These are phyloP conservation scores for Cokeromyces recurvatus DNA, from an alignment of 371 early-diverging fungal species.

Conservation along the genomic window DNA sequence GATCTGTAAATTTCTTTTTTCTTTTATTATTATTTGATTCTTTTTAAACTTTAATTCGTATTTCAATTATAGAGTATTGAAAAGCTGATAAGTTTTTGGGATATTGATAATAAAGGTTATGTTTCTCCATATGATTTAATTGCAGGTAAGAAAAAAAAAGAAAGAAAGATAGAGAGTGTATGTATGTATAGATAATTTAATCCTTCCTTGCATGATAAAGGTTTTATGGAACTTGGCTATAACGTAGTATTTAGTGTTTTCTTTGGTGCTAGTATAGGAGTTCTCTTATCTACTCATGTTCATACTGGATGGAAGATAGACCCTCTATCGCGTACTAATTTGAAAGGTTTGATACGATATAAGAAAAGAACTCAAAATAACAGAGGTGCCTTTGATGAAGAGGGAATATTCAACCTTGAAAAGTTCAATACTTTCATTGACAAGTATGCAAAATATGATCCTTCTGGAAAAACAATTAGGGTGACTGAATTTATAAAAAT, in stretches of 20 bases:
- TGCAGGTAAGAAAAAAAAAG: constrained; percentile 13
- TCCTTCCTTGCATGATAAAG: not conserved
- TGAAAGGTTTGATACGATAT: constrained; percentile 2
- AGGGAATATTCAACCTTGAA: constrained; percentile 27
- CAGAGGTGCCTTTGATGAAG: constrained; percentile 18
- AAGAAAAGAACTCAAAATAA: constrained; percentile 12
- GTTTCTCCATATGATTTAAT: constrained; percentile 23
- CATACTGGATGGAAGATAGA: constrained; percentile 21
- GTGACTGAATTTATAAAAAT: constrained; percentile 25
- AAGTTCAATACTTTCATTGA: constrained; percentile 26
- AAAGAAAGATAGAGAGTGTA: too few species aligned
- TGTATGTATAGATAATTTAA: not conserved
- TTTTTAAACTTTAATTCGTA: not conserved
- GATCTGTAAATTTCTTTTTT: too few species aligned
- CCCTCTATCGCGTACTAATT: constrained; percentile 16
- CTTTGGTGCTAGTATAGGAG: constrained; percentile 10
- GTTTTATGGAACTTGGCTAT: constrained; percentile 23
- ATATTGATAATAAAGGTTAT: constrained; percentile 21
- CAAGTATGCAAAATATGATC: constrained; percentile 28
- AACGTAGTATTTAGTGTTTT: constrained; percentile 14
- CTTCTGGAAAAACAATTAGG: constrained; percentile 25
- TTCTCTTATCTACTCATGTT: constrained; percentile 18
- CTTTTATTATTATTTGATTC: too few species aligned
- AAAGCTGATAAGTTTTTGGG: constrained; percentile 23
- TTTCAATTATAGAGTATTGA: constrained; percentile 16